Conservation (phyloP, 257 asterid genomes). For the Forsythia viridissima region DNA sequence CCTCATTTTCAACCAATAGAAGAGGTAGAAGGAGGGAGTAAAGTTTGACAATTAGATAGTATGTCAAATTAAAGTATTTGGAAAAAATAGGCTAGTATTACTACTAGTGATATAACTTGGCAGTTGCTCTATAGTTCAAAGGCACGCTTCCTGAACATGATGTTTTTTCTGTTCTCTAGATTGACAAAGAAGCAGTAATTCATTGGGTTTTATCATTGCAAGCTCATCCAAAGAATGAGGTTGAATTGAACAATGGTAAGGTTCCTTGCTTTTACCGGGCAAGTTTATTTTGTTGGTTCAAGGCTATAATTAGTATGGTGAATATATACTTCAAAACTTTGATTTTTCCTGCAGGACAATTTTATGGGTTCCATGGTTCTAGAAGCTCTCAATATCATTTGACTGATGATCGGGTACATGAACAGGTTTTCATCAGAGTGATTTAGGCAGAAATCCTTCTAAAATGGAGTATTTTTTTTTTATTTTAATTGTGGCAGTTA, state of each 20-base stretch:
- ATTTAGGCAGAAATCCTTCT: slow-evolving; percentile 13
- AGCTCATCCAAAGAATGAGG: slow-evolving; percentile 64
- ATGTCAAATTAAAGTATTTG: not conserved
- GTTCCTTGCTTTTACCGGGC: slow-evolving; percentile 16
- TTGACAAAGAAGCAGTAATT: slow-evolving; percentile 72
- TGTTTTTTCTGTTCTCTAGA: slow-evolving; percentile 34
- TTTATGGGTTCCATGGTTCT: slow-evolving; percentile 97
- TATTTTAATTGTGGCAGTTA: not conserved
- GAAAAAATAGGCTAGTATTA: not conserved
- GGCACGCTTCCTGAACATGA: not conserved
- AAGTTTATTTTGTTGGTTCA: slow-evolving; percentile 9
- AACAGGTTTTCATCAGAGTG: slow-evolving; percentile 24
- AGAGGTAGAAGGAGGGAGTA: not conserved
- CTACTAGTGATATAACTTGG: not conserved
- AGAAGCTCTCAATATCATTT: slow-evolving; percentile 81
- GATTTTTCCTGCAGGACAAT: slow-evolving; percentile 53
- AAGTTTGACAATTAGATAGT: not conserved
- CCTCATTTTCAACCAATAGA: not conserved
- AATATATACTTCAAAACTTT: slow-evolving; percentile 4
- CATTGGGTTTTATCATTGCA: slow-evolving; percentile 88
- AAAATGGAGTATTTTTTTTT: not conserved
- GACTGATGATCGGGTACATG: slow-evolving; percentile 49
- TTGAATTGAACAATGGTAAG: slow-evolving; percentile 59
- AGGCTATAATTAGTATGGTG: slow-evolving; percentile 20
- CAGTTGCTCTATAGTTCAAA: not conserved